Base-by-base conservation (phyloP, 371 early-diverging fungal species). In the Saksenaea oblongispora region DNA sequence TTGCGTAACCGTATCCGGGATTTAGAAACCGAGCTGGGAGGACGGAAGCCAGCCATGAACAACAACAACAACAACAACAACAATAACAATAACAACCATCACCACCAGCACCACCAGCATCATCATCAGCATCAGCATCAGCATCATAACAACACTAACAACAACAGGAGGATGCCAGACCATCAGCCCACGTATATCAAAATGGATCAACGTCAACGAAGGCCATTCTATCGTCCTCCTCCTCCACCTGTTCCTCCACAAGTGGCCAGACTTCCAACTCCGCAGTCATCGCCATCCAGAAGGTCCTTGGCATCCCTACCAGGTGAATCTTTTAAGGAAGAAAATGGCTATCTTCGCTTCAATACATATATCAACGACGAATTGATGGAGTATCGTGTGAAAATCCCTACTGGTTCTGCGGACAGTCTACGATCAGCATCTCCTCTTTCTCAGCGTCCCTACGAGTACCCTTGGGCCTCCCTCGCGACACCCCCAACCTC, bases 331-430 rank as follows among this genome's bases (percentile, higher is more conserved):
- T 69, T 70, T 26, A 64, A 62, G 55, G 73, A 73, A 61, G 73
- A 73, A 68, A 71, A 70, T 28, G 76, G 76, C 1, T 76, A 76
- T 56, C 56, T 76, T 9, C 55, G 70, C 34, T 76, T 76, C 54
- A 66, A 73, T 60, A 70, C 73, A 5, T 63, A 64, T 24, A 71
- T 66, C 58, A 69, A 73, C 60, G 76, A 73, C 8, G 76, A 73
- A 36, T 58, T 73, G 11, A 69, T 67, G 24, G 68, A 73, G 26
- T 76, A 71, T 54, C 69, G 65, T 55, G 73, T 73, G n/a, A 76
- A 73, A 60, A 73, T 76, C 53, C 76, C 76, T 10, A 58, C 42
- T 57, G 59, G 58, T 26, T 42, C 66, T 37, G 58, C 64, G 13
- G 55, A 59, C 28, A 58, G 56, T 39, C 31, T 53, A 37, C 61